Conservation (phyloP, 176 grass and related monocot genomes). For the Bonia amplexicaulis region DNA sequence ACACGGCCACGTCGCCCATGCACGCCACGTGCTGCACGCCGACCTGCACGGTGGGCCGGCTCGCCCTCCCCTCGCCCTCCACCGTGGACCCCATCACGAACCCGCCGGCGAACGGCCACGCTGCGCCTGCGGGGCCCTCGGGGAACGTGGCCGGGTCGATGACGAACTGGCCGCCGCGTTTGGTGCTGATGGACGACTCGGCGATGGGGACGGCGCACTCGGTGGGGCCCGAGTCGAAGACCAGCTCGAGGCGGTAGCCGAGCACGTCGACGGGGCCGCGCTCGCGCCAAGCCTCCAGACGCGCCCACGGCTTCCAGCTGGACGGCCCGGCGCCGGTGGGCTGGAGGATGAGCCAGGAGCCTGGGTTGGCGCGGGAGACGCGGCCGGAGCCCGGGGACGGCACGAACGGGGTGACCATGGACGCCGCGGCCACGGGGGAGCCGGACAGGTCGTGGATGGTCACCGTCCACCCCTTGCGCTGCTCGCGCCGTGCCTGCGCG, state of each 20-base stretch:
- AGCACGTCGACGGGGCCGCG: conserved; percentile 73
- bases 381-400: conserved; percentile 84
- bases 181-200: conserved; percentile 64
- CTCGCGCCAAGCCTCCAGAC: conserved; percentile 94
- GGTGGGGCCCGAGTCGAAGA: conserved; percentile 51
- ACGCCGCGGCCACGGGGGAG: conserved; percentile 80
- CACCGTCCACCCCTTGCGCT: conserved; percentile 95
- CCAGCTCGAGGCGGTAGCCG: conserved; percentile 80
- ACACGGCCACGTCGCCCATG: conserved; percentile 81
- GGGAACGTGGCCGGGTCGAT: conserved; percentile 52
- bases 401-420: conserved; percentile 93
- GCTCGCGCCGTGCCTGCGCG: conserved; percentile 30
- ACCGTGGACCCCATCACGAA: conserved; percentile 92
- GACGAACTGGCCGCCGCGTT: conserved; percentile 74
- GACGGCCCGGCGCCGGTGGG: conserved; percentile 45
- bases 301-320: conserved; percentile 96
- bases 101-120: conserved; percentile 57
- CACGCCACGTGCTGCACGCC: conserved; percentile 80
- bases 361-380: conserved; percentile 87
- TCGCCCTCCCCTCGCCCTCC: conserved; percentile 67
- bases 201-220: conserved; percentile 53
- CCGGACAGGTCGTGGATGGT: conserved; percentile 97
- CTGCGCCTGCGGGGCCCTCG: conserved; percentile 8
- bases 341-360: conserved; percentile 85
- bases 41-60: conserved; percentile 76